These are phyloP conservation scores for Apocynum venetum DNA, from an alignment of 257 asterid genomes.

Conservation along the genomic window DNA sequence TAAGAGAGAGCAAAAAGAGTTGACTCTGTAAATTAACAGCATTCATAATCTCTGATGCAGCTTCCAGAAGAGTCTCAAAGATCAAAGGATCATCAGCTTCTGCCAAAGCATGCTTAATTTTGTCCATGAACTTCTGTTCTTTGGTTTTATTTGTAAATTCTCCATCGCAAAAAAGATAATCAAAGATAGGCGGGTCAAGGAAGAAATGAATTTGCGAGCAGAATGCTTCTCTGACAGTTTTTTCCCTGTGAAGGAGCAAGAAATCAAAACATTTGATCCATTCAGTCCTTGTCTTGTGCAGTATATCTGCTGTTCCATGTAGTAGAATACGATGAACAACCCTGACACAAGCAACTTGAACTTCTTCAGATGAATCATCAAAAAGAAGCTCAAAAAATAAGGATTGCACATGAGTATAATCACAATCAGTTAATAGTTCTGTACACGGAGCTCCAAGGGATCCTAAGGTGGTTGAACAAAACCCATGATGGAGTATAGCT, in stretches of 20 bases:
- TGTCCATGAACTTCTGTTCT: constrained; percentile 82
- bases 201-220: constrained; percentile 68
- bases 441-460: constrained; percentile 30
- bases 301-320: constrained; percentile 61
- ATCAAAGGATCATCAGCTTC: constrained; percentile 72
- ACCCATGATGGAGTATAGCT: constrained; percentile 23
- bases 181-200: constrained; percentile 62
- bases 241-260: constrained; percentile 66
- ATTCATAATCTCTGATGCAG: constrained; percentile 73
- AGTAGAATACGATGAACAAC: constrained; percentile 63
- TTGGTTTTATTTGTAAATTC: constrained; percentile 55
- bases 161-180: constrained; percentile 42
- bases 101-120: constrained; percentile 77
- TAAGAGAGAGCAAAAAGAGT: constrained; percentile 68
- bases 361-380: constrained; percentile 75
- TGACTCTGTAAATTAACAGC: constrained; percentile 62
- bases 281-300: constrained; percentile 58
- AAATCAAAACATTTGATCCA: constrained; percentile 74
- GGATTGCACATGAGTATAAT: constrained; percentile 57
- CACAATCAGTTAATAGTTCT: constrained; percentile 35
- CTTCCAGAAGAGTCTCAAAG: constrained; percentile 75
- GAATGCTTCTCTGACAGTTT: constrained; percentile 75
- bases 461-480: constrained; percentile 31
- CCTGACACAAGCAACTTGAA: constrained; percentile 79
- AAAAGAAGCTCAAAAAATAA: constrained; percentile 64